phyloP scores from a whole-genome alignment of 2,329 filamentous ascomycete genomes.

The Lecanicillium sp. region DNA sequence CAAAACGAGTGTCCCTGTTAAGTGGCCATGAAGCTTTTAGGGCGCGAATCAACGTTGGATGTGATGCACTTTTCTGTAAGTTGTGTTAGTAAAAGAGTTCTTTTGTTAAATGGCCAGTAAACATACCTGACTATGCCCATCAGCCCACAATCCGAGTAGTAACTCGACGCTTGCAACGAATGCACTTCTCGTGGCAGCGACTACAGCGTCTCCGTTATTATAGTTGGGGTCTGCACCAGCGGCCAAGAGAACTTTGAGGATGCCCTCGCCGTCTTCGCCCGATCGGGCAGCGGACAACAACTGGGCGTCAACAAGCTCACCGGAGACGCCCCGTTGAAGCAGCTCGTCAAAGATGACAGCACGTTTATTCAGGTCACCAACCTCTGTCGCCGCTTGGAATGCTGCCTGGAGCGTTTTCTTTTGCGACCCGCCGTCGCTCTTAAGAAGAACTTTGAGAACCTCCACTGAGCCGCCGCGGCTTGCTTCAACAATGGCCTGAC shows the following conservation, averaged over 20 bases:
- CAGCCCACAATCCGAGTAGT: constrained; percentile 38
- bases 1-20: constrained; percentile 36
- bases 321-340: constrained; percentile 38
- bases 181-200: constrained; percentile 43
- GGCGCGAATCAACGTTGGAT: constrained; percentile 37
- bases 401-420: constrained; percentile 37
- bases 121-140: constrained; percentile 32
- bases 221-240: constrained; percentile 48
- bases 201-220: constrained; percentile 45
- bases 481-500: constrained; percentile 46
- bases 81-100: constrained; percentile 4
- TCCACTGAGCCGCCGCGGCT: constrained; percentile 41
- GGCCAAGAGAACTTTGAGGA: constrained; percentile 41
- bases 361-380: constrained; percentile 39
- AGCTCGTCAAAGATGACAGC: constrained; percentile 42
- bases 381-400: constrained; percentile 47
- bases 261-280: constrained; percentile 36
- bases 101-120: constrained; percentile 1
- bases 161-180: constrained; percentile 41
- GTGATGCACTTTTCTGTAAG: constrained; percentile 35
- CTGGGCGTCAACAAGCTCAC: constrained; percentile 43
- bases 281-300: constrained; percentile 44
- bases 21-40: constrained; percentile 48
- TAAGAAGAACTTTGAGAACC: constrained; percentile 42
- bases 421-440: constrained; percentile 27